Conservation (phyloP, 495 filamentous ascomycete species). For the Penicillium argentinense region DNA sequence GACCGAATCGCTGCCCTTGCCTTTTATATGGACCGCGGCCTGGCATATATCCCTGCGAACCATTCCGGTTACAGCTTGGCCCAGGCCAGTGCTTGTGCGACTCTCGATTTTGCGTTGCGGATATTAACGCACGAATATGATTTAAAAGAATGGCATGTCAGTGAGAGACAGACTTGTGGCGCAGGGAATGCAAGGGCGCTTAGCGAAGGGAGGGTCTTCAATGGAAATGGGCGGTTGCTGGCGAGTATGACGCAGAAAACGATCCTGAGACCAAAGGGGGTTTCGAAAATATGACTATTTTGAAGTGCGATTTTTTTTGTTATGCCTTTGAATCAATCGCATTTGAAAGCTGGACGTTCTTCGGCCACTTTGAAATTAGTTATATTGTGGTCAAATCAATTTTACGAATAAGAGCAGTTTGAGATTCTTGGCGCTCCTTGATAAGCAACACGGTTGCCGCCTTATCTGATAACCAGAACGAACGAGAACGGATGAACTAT, state of each 20-base stretch:
- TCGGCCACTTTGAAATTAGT: no score
- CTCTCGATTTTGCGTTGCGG: constrained; percentile 19
- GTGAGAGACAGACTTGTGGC: constrained; percentile 10
- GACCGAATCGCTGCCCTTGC: constrained; percentile 18
- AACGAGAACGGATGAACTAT: no score
- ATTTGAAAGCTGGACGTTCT: no score
- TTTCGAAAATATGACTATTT: not conserved
- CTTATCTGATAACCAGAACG: no score
- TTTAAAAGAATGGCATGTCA: constrained; percentile 11
- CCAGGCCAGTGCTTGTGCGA: constrained; percentile 18
- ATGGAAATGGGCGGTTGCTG: constrained; percentile 12
- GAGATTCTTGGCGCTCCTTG: no score
- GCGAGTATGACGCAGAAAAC: constrained; percentile 21
- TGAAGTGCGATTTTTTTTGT: no score
- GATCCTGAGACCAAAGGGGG: constrained; percentile 5
- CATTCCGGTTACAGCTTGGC: constrained; percentile 9
- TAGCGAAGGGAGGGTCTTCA: constrained; percentile 13
- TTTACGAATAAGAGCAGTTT: no score
- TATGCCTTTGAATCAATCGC: no score
- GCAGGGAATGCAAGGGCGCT: constrained; percentile 17
- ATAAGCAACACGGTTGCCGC: no score
- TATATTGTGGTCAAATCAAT: no score
- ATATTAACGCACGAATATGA: constrained; percentile 7
- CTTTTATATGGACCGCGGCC: constrained; percentile 19
- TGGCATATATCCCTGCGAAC: constrained; percentile 18